A percentile compares a stretch with the other conserved stretches of the same genome.
Conservation (phyloP, 2,329 filamentous ascomycete genomes). For the Colletotrichum magnum region DNA sequence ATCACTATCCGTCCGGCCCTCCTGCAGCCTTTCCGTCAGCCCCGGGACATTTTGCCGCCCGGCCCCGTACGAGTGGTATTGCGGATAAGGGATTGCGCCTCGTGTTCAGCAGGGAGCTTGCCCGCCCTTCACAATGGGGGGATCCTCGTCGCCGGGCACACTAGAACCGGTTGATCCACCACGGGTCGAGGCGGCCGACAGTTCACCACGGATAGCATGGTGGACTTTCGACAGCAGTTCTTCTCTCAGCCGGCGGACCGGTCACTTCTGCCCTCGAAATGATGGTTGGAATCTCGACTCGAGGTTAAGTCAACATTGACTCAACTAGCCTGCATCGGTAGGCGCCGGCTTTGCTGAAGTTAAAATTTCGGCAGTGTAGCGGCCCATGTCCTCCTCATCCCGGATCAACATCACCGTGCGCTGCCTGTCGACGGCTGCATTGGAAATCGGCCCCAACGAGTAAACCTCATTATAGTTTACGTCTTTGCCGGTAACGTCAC, state of each 20-base stretch:
- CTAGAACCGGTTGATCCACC: constrained; percentile 18
- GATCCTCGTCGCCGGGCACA: constrained; percentile 8
- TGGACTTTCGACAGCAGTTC: too few species aligned
- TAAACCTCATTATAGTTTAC: constrained; percentile 24
- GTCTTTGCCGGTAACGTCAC: constrained; percentile 9
- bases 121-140: constrained; percentile 17
- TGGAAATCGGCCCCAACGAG: constrained; percentile 19
- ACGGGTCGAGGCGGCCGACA: not conserved
- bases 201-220: too few species aligned
- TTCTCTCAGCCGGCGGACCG: not conserved
- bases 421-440: constrained; percentile 16
- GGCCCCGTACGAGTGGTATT: constrained; percentile 33
- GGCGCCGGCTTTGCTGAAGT: constrained; percentile 12
- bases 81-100: constrained; percentile 13
- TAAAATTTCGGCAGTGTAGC: not conserved
- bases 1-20: not conserved
- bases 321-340: constrained; percentile 20
- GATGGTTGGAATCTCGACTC: not conserved
- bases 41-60: constrained; percentile 27
- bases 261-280: not conserved
- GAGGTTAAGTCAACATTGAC: constrained; percentile 11
- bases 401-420: constrained; percentile 17
- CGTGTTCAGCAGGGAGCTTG: constrained; percentile 17
- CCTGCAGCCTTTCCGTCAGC: constrained; percentile 14
- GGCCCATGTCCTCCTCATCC: too few species aligned